phyloP scores from a whole-genome alignment of 2,329 filamentous ascomycete genomes.

The Helminthosporium solani region DNA sequence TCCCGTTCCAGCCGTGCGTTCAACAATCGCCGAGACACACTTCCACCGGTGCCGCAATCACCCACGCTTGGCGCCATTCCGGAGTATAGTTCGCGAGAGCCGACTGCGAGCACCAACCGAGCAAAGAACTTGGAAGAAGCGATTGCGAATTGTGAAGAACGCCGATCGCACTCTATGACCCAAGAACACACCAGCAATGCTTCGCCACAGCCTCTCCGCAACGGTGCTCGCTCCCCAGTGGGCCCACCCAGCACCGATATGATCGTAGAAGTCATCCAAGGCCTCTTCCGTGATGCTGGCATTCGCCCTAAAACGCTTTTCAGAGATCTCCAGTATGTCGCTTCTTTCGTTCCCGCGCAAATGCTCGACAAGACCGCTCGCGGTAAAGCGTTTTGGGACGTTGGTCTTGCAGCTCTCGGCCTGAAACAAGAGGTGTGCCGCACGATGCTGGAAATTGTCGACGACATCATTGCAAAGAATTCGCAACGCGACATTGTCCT shows the following conservation, averaged over 20 bases:
- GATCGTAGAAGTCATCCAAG: conserved; percentile 46
- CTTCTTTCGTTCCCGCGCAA: conserved; percentile 59
- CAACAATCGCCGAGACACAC: conserved; percentile 42
- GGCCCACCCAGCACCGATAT: conserved; percentile 45
- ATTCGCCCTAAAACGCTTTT: conserved; percentile 51
- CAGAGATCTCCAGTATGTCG: conserved; percentile 56
- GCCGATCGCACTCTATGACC: conserved; percentile 60
- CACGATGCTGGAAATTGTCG: conserved; percentile 76
- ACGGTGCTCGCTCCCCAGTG: conserved; percentile 39
- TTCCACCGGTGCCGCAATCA: conserved; percentile 47
- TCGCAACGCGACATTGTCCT: conserved; percentile 56
- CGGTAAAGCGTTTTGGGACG: conserved; percentile 85
- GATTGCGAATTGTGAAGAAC: conserved; percentile 69
- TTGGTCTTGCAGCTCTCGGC: conserved; percentile 81
- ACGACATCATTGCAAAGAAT: conserved; percentile 68
- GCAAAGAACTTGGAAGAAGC: conserved; percentile 61
- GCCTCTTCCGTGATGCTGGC: conserved; percentile 47
- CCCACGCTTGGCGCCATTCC: conserved; percentile 48
- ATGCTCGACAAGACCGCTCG: conserved; percentile 59
- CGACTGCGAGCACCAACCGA: conserved; percentile 44
- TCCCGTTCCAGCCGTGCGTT: conserved; percentile 53
- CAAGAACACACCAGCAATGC: conserved; percentile 36
- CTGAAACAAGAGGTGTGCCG: conserved; percentile 85
- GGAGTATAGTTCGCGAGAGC: conserved; percentile 48
- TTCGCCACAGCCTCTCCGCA: conserved; percentile 40